Evolutionary conservation across 306 rosid genomes (phyloP), one percentile per base, ranked within the genome.

Genomic region (Quercus mongolica): DNA sequence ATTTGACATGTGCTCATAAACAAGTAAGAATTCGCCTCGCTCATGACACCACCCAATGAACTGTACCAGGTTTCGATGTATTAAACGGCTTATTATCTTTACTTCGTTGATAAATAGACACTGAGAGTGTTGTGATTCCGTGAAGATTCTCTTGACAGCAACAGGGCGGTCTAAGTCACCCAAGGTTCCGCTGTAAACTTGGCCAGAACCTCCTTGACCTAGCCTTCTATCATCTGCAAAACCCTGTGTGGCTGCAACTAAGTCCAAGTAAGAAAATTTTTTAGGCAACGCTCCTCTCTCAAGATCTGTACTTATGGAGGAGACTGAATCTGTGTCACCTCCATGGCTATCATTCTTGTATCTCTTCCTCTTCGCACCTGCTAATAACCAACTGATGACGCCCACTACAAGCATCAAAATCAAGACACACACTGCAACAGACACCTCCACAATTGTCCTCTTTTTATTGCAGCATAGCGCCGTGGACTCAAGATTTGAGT

Each of bases 1-100:
- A 23, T 88, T 88, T 1, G 88, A 83, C 94, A 88, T 81, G 82
- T 81, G 80, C 20, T 86, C 87, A 12, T 87, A 91, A 28, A 89
- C 85, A 0, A 91, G 67, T 1, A 89, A 41, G 65, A 86, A 79
- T 41, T 91, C 93, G 0, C 52, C 80, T 73, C 83, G 17, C 59
- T 83, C 87, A 2, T 84, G 89, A 65, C 94, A 90, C 94, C 94
- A 88, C 3, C 94, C 94, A 11, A 90, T 86, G 71, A 86, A 82
- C 7, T 86, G 91, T 2, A 90, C 92, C 59, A 88, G 35, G 70
- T 90, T 90, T 19, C 78, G 56, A 58, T 88, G 94, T 57, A 87
- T 83, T 3, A 90, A 83, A 9, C 86, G 83, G 85, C 94, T 88
- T 69, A 88, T 90, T n/a, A 86, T 88, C 51, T 76, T 82, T 5